phyloP scores from a whole-genome alignment of 345 rosid species.

The Salix caprea region DNA sequence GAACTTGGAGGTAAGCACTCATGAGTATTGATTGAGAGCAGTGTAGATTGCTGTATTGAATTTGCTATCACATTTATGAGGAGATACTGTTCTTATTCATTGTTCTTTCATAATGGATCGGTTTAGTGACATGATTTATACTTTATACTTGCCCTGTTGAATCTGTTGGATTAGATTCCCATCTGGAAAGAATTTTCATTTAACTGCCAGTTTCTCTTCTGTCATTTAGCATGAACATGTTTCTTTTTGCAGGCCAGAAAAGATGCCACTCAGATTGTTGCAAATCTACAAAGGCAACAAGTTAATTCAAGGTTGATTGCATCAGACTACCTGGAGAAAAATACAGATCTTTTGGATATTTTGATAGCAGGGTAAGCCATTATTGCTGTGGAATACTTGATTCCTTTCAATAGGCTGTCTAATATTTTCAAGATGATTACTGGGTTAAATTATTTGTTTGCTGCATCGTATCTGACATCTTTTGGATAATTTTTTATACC shows the following conservation, averaged over 20 bases:
- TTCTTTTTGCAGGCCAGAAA: conserved; percentile 65
- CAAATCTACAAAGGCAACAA: conserved; percentile 95
- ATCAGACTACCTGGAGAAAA: conserved; percentile 83
- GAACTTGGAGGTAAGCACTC: conserved; percentile 68
- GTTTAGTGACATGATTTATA: not conserved
- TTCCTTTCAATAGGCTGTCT: not conserved
- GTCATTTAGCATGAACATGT: conserved; percentile 9
- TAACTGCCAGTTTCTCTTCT: not conserved
- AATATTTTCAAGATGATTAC: not conserved
- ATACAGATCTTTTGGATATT: conserved; percentile 78
- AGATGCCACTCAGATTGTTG: conserved; percentile 98
- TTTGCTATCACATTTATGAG: not conserved
- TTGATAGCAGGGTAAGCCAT: conserved; percentile 64
- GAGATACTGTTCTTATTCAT: not conserved
- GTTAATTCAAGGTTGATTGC: conserved; percentile 87
- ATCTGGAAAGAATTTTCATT: not conserved
- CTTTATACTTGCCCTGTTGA: not conserved
- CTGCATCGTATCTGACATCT: not conserved
- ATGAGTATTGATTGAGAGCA: not conserved
- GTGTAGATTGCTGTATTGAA: not conserved
- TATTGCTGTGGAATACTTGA: not conserved
- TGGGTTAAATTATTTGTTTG: too few relatives aligned
- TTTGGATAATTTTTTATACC: not conserved
- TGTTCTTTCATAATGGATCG: not conserved
- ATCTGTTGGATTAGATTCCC: not conserved